A percentile compares a stretch with the other conserved stretches of the same genome.
Evolutionary conservation across 306 rosid genomes (phyloP).

Genomic region (Malus domestica): DNA sequence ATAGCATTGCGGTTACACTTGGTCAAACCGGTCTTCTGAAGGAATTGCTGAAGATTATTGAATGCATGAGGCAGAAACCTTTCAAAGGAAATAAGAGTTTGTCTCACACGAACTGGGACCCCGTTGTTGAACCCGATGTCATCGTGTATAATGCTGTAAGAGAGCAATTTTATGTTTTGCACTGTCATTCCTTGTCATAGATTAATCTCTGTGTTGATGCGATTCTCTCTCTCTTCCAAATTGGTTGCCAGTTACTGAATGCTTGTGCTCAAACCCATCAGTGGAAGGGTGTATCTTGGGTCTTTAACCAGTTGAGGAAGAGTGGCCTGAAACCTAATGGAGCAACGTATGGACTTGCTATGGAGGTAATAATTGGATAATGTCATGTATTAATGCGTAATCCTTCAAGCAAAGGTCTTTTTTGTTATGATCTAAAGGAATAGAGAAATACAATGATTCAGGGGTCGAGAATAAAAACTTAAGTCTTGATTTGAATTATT

Average conservation of each 20-base stretch:
- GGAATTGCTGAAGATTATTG: slow-evolving; percentile 64
- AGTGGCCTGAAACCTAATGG: slow-evolving; percentile 74
- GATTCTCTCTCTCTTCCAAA: slow-evolving; percentile 9
- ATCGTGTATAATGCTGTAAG: slow-evolving; percentile 90
- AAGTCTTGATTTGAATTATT: too few species aligned
- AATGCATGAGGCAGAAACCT: slow-evolving; percentile 77
- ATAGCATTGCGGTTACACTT: slow-evolving; percentile 84
- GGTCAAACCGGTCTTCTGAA: slow-evolving; percentile 84
- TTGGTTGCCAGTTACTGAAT: slow-evolving; percentile 65
- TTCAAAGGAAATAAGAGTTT: slow-evolving; percentile 26
- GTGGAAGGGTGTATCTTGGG: slow-evolving; percentile 91
- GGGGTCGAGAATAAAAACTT: neutral
- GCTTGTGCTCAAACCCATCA: slow-evolving; percentile 73
- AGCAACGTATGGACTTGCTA: slow-evolving; percentile 85
- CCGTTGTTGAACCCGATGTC: slow-evolving; percentile 68
- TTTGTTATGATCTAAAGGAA: neutral
- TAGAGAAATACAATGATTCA: neutral
- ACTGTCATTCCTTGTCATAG: slow-evolving; percentile 9
- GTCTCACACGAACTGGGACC: slow-evolving; percentile 64
- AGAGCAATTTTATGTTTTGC: slow-evolving; percentile 8
- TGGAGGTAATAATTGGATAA: slow-evolving; percentile 69
- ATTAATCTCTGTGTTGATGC: slow-evolving; percentile 17
- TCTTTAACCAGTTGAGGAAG: slow-evolving; percentile 55
- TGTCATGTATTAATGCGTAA: slow-evolving; percentile 5
- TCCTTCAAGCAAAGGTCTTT: slow-evolving; percentile 5